Evolutionary conservation across 2,329 filamentous ascomycete species (phyloP).

Genomic region (Dothiorella sarmentorum): DNA sequence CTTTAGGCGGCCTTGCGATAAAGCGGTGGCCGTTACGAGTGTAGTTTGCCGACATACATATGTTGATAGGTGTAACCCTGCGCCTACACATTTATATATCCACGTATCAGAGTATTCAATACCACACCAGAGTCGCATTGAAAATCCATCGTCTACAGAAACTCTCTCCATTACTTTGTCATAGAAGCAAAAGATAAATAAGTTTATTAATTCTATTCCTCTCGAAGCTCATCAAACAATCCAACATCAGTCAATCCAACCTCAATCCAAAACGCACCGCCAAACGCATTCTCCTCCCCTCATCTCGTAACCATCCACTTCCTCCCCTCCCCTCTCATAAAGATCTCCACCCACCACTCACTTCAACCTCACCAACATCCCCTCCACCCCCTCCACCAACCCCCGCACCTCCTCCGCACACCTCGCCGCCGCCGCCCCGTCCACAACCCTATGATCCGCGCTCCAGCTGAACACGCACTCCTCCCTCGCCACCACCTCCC

Average conservation of each 20-base stretch:
- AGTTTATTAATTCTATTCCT: too few relatives aligned
- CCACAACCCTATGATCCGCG: slow-evolving; percentile 89
- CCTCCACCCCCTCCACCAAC: slow-evolving; percentile 79
- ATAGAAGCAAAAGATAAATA: too few relatives aligned
- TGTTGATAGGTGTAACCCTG: slow-evolving; percentile 21
- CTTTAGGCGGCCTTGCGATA: not conserved
- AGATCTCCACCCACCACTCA: slow-evolving; percentile 35
- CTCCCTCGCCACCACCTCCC: slow-evolving; percentile 66
- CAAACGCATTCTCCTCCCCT: too few relatives aligned
- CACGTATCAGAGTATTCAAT: too few relatives aligned
- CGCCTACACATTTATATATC: too few relatives aligned
- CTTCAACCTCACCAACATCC: slow-evolving; percentile 78
- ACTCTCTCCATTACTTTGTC: too few relatives aligned
- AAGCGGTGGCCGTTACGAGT: not conserved
- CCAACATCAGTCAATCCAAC: too few relatives aligned
- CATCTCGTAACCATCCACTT: too few relatives aligned
- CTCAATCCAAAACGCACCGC: too few relatives aligned
- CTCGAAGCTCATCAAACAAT: too few relatives aligned
- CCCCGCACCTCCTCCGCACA: slow-evolving; percentile 77
- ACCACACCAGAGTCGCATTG: too few relatives aligned
- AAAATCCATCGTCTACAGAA: too few relatives aligned
- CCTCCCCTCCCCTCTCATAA: not conserved
- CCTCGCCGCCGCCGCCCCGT: slow-evolving; percentile 90
- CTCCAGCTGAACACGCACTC: slow-evolving; percentile 94
- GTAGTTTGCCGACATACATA: slow-evolving; percentile 2